These are phyloP conservation scores for Aethionema arabicum DNA, from an alignment of 345 rosid genomes.

Conservation along the genomic window DNA sequence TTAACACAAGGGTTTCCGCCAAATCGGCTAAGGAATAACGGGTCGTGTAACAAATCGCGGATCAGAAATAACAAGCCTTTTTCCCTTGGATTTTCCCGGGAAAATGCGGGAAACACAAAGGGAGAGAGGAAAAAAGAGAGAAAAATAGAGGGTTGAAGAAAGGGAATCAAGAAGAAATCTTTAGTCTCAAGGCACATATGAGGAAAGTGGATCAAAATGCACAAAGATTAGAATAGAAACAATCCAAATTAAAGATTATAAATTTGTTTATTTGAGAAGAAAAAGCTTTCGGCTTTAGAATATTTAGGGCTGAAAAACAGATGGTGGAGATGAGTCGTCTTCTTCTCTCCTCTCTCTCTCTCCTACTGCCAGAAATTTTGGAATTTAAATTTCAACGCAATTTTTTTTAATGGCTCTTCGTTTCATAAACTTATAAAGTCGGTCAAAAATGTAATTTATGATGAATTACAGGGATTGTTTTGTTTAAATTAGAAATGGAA, in stretches of 20 bases:
- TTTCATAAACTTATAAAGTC: conserved; percentile 11
- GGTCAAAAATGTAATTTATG: conserved; percentile 1
- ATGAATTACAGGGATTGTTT: background rate
- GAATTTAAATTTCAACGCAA: conserved; percentile 11
- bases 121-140: conserved; percentile 17
- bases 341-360: conserved; percentile 28
- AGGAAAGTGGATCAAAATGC: conserved; percentile 29
- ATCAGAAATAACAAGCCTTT: conserved; percentile 14
- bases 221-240: conserved; percentile 17
- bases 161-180: conserved; percentile 31
- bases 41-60: conserved; percentile 1
- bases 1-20: conserved; percentile 24
- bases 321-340: conserved; percentile 33
- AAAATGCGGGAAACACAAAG: conserved; percentile 27
- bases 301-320: conserved; percentile 26
- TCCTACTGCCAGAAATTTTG: conserved; percentile 6
- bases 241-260: conserved; percentile 16
- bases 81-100: conserved; percentile 22
- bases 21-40: conserved; percentile 26
- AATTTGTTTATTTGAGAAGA: conserved; percentile 12
- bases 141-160: conserved; percentile 32
- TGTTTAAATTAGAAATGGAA: background rate
- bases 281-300: conserved; percentile 19
- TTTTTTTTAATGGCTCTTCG: conserved; percentile 14
- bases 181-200: conserved; percentile 27